phyloP scores from a whole-genome alignment of 257 asterid species.

The Solanum corneliomulleri region DNA sequence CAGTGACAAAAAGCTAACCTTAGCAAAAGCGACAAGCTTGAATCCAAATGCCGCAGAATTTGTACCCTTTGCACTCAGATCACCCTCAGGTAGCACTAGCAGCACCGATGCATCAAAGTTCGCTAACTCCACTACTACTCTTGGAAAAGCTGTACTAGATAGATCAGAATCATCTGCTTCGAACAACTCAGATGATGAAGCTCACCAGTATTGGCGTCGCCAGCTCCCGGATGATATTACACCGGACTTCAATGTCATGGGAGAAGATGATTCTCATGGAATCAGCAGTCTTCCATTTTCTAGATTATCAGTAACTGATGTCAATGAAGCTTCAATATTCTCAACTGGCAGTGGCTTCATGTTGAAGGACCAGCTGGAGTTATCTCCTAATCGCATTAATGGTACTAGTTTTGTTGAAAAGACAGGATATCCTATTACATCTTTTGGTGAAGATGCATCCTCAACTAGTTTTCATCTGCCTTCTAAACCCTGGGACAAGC shows the following conservation, averaged over 20 bases:
- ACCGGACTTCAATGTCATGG: constrained; percentile 68
- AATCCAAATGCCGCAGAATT: constrained; percentile 94
- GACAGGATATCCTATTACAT: constrained; percentile 34
- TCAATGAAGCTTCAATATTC: constrained; percentile 33
- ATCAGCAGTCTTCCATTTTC: constrained; percentile 51
- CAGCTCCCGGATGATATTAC: constrained; percentile 95
- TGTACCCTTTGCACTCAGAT: constrained; percentile 60
- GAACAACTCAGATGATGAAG: constrained; percentile 80
- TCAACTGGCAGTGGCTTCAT: constrained; percentile 31
- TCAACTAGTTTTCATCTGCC: constrained; percentile 43
- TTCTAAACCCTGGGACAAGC: constrained; percentile 64
- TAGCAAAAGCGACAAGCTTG: constrained; percentile 43
- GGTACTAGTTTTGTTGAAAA: constrained; percentile 34
- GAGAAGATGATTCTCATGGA: constrained; percentile 53
- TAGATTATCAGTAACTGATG: constrained; percentile 40
- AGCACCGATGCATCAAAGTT: constrained; percentile 31
- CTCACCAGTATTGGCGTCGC: constrained; percentile 63
- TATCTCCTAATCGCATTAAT: constrained; percentile 28
- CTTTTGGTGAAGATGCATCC: constrained; percentile 48
- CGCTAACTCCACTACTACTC: constrained; percentile 17
- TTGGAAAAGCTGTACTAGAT: constrained; percentile 56
- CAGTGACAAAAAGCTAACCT: constrained; percentile 41
- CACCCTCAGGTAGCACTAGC: constrained; percentile 30
- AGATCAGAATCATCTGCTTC: constrained; percentile 65
- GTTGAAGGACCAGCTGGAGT: constrained; percentile 40